Evolutionary conservation across 2,329 filamentous ascomycete species (phyloP).

Genomic region (Beauveria medogensis): DNA sequence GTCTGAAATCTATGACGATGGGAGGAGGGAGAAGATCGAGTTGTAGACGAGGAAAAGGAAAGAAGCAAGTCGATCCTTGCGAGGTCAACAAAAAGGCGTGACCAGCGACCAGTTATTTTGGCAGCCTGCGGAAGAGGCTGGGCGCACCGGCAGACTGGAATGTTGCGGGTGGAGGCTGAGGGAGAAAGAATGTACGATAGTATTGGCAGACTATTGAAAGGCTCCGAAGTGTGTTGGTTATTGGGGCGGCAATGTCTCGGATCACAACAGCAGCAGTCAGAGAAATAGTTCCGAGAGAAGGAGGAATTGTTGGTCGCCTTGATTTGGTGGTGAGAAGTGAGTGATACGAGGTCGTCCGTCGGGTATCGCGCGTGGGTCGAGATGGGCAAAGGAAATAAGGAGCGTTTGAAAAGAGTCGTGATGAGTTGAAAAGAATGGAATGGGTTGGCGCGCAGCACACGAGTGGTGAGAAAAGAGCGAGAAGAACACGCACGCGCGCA

Average conservation of each 20-base stretch:
- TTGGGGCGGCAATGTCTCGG: slow-evolving; percentile 9
- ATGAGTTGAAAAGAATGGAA: slow-evolving; percentile 3
- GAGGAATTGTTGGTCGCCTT: background rate
- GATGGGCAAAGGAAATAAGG: background rate
- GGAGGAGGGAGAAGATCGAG: background rate
- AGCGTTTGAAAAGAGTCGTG: background rate
- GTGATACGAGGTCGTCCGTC: background rate
- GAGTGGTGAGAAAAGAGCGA: background rate
- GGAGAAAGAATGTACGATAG: slow-evolving; percentile 11
- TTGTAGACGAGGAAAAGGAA: background rate
- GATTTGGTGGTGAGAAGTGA: background rate
- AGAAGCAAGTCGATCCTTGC: background rate
- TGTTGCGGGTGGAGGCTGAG: slow-evolving; percentile 8
- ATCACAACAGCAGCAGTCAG: background rate
- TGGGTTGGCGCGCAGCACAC: slow-evolving; percentile 12
- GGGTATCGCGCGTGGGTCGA: background rate
- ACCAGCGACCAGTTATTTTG: slow-evolving; percentile 2
- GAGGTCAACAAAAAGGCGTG: background rate
- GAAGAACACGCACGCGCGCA: slow-evolving; percentile 11
- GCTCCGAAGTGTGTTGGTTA: background rate
- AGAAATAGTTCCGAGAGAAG: background rate
- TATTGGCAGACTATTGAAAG: slow-evolving; percentile 6
- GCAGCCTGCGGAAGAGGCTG: slow-evolving; percentile 6
- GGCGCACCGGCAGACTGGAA: slow-evolving; percentile 8
- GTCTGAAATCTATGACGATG: background rate